These are phyloP conservation scores for Alternaria sp. DNA, from an alignment of 2,329 filamentous ascomycete species.

Conservation along the genomic window DNA sequence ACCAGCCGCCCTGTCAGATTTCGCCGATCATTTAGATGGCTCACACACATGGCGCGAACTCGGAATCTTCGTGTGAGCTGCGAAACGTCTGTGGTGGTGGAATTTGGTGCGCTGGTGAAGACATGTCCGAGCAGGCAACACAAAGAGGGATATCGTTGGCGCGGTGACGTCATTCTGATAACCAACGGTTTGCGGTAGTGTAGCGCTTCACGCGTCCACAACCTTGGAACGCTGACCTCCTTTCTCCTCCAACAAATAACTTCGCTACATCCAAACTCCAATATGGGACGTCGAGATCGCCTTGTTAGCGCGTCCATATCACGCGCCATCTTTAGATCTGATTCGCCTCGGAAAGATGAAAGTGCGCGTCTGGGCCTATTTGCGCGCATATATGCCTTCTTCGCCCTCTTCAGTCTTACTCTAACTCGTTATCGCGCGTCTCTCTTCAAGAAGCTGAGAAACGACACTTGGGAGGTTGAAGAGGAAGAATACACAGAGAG, in stretches of 20 bases:
- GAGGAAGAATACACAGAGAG: slow-evolving; percentile 64
- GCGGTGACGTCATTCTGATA: slow-evolving; percentile 22
- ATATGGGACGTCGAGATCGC: slow-evolving; percentile 49
- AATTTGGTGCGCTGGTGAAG: slow-evolving; percentile 1
- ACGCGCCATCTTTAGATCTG: slow-evolving; percentile 46
- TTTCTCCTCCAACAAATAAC: slow-evolving; percentile 8
- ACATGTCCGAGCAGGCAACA: slow-evolving; percentile 2
- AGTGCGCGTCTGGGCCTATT: slow-evolving; percentile 47
- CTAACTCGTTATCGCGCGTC: slow-evolving; percentile 59
- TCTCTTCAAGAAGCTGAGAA: slow-evolving; percentile 62
- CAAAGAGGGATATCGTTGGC: slow-evolving; percentile 5
- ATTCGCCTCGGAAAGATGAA: slow-evolving; percentile 28
- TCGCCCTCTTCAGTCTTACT: slow-evolving; percentile 61
- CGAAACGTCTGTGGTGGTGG: not conserved
- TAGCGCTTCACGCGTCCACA: slow-evolving; percentile 9
- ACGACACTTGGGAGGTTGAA: slow-evolving; percentile 62
- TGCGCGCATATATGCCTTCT: slow-evolving; percentile 61
- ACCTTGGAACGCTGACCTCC: slow-evolving; percentile 5
- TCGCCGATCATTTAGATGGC: not conserved
- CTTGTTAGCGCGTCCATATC: slow-evolving; percentile 51
- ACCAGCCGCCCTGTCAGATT: slow-evolving; percentile 6
- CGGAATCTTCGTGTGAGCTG: not conserved
- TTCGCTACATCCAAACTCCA: slow-evolving; percentile 13
- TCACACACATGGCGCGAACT: slow-evolving; percentile 1
- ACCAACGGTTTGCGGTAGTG: not conserved